phyloP scores from a whole-genome alignment of 352 stramenopile genomes.

The Phytopythium mirpurense region DNA sequence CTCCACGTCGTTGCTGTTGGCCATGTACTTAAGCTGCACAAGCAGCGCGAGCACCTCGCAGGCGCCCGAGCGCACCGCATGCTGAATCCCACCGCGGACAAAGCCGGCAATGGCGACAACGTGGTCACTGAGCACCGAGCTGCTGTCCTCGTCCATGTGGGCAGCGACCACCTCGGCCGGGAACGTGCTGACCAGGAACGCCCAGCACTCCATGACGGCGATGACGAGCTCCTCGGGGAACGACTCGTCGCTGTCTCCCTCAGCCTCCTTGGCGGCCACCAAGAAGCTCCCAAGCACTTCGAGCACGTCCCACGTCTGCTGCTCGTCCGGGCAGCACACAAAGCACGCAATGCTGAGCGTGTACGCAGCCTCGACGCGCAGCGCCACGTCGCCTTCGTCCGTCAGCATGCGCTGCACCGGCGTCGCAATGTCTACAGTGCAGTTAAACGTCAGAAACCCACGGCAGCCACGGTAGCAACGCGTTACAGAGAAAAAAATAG shows the following conservation, averaged over 20 bases:
- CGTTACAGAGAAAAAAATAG: too few relatives aligned
- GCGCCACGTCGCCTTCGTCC: conserved; percentile 29
- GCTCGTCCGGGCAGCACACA: conserved; percentile 53
- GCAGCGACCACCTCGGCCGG: conserved; percentile 32
- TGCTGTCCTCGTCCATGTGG: conserved; percentile 35
- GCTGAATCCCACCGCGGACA: conserved; percentile 41
- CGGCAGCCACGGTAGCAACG: too few relatives aligned
- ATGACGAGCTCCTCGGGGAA: conserved; percentile 41
- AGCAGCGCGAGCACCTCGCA: conserved; percentile 59
- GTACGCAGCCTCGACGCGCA: conserved; percentile 51
- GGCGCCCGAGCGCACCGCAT: conserved; percentile 30
- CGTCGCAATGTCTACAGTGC: conserved; percentile 19
- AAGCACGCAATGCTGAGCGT: conserved; percentile 52
- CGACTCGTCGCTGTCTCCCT: conserved; percentile 44
- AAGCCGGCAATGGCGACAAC: conserved; percentile 44
- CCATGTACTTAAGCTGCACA: conserved; percentile 57
- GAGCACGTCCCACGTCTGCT: conserved; percentile 52
- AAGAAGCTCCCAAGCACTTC: conserved; percentile 44
- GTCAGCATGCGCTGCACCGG: conserved; percentile 41
- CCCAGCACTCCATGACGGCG: conserved; percentile 62
- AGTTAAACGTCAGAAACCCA: background rate
- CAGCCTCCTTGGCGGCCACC: conserved; percentile 35
- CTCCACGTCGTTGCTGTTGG: conserved; percentile 9
- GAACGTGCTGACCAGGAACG: conserved; percentile 49
- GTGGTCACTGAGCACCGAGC: conserved; percentile 45